These are phyloP conservation scores for Boletus mariae DNA, from an alignment of 1,284 basidiomycete species.

Conservation along the genomic window DNA sequence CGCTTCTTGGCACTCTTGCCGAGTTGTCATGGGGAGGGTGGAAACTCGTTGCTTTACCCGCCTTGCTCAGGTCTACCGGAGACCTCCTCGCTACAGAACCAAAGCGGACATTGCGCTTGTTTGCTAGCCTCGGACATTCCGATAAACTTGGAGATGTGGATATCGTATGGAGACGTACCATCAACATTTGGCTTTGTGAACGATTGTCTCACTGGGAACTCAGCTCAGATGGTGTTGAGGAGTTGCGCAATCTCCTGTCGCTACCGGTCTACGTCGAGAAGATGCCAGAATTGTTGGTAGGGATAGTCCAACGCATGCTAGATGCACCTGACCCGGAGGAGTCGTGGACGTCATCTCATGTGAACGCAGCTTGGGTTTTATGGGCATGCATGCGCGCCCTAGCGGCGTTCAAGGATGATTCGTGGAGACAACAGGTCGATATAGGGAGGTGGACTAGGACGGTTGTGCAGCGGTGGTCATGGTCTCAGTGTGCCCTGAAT, in stretches of 20 bases:
- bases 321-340: slow-evolving; percentile 31
- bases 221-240: slow-evolving; percentile 32
- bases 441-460: slow-evolving; percentile 44
- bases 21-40: slow-evolving; percentile 71
- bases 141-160: slow-evolving; percentile 52
- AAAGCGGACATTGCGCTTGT: slow-evolving; percentile 42
- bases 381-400: slow-evolving; percentile 49
- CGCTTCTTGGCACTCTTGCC: slow-evolving; percentile 55
- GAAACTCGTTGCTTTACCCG: slow-evolving; percentile 60
- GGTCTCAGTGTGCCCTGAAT: slow-evolving; percentile 53
- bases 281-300: slow-evolving; percentile 44
- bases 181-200: slow-evolving; percentile 44
- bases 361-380: slow-evolving; percentile 52
- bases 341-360: slow-evolving; percentile 36
- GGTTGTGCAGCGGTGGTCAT: slow-evolving; percentile 52
- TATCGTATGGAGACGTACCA: slow-evolving; percentile 50
- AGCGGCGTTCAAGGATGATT: slow-evolving; percentile 30
- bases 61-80: slow-evolving; percentile 48
- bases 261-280: slow-evolving; percentile 49
- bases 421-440: slow-evolving; percentile 45
- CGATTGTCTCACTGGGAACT: slow-evolving; percentile 30
- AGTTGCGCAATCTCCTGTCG: slow-evolving; percentile 48
- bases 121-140: slow-evolving; percentile 40
- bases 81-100: slow-evolving; percentile 44
- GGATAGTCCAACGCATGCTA: slow-evolving; percentile 47